Evolutionary conservation across 169 alveolate genomes (phyloP), one percentile per base, ranked within the genome.

Genomic region (Cryptosporidium sp.): DNA sequence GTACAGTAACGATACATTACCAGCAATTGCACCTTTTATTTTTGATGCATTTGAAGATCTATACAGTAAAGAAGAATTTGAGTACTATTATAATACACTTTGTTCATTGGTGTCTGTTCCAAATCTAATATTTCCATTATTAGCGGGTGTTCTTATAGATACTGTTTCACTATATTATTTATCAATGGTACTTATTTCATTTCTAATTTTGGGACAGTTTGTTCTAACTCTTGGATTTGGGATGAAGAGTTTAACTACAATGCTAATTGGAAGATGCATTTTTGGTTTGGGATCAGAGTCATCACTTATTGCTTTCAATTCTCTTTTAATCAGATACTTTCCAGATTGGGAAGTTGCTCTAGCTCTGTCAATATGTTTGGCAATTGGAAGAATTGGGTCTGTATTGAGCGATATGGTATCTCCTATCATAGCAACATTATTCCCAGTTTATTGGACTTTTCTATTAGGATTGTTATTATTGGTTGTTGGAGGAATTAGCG

Each of bases 381-480:
- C 89, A 23, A 80, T 80, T 43, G 89, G 89, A 31, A 80, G 89
- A 65, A 80, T 80, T 43, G 89, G 89, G 21, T 80, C 89, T 26
- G 89, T 80, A 37, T 48, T 80, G 31, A 80, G 89, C 29, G 89
- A 80, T 65, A 80, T 80, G 89, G 75, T 80, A 4, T 80, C 89
- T 23, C 89, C 89, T 10, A 80, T 80, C 7, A 80, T 80, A 21
- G 89, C 89, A 23, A 80, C 89, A 45, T 9, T 80, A 23, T 59
- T 80, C 26, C 89, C 89, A n/a, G 89, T 80, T 9, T 80, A 80
- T 31, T 80, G 89, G 89, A 80, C 89, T n/a, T 45, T 80, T 48
- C 21, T 80, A 29, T 45, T 80, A 16, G 89, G 89, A 29, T 39
- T 80, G 2, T 67, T 59, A 9, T 18, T 80, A 29, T 43, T 80